A percentile compares a stretch with the other conserved stretches of the same genome.
These are phyloP conservation scores for Apophysomyces variabilis DNA, from an alignment of 371 early-diverging fungal species.

Conservation along the genomic window DNA sequence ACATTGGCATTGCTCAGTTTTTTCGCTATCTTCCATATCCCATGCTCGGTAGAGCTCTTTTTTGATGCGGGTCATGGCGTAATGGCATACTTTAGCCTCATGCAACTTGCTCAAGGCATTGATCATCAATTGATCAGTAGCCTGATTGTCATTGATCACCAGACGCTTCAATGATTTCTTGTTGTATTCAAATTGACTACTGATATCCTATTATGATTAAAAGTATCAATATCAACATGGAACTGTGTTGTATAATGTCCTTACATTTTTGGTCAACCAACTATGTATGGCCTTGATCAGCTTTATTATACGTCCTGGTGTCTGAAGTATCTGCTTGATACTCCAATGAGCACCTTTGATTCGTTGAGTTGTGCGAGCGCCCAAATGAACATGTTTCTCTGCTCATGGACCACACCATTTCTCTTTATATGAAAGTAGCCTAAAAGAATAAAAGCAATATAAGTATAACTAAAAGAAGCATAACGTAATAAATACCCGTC, in stretches of 20 bases:
- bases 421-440: slow-evolving; percentile 8
- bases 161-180: background rate
- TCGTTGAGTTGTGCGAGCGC: slow-evolving; percentile 10
- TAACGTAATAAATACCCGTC: background rate
- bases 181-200: background rate
- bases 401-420: slow-evolving; percentile 12
- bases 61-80: too few species aligned
- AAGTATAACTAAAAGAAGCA: background rate
- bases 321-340: slow-evolving; percentile 1
- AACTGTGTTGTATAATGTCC: background rate
- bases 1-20: too few species aligned
- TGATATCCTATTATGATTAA: background rate
- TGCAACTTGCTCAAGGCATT: too few species aligned
- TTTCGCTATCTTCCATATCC: too few species aligned
- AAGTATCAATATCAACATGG: background rate
- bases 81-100: too few species aligned
- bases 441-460: background rate
- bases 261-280: slow-evolving; percentile 6
- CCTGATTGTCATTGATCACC: too few species aligned
- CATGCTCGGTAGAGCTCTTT: too few species aligned
- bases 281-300: background rate
- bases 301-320: background rate
- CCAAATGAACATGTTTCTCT: slow-evolving; percentile 8
- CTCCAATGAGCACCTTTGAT: slow-evolving; percentile 11
- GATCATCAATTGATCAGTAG: too few species aligned